Evolutionary conservation across 2,329 filamentous ascomycete genomes (phyloP).

Genomic region (Xylaria sp.): DNA sequence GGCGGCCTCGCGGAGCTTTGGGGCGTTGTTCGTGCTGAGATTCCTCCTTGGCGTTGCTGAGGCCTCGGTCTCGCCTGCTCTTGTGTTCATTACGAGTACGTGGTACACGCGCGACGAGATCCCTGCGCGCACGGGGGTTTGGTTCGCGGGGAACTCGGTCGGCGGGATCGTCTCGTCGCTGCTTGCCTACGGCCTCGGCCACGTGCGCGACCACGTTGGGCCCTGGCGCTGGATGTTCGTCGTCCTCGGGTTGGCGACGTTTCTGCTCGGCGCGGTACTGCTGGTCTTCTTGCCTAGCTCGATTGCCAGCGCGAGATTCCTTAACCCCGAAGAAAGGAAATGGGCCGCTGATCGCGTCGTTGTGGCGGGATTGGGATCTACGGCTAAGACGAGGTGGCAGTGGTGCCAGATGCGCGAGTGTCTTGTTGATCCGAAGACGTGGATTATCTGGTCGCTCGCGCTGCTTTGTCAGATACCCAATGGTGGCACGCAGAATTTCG

Average conservation of each 20-base stretch:
- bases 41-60: conserved; percentile 67
- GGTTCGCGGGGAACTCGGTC: conserved; percentile 64
- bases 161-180: conserved; percentile 61
- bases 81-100: conserved; percentile 66
- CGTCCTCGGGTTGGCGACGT: conserved; percentile 62
- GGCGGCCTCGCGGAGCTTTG: conserved; percentile 60
- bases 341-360: conserved; percentile 60
- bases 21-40: conserved; percentile 61
- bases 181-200: conserved; percentile 66
- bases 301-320: conserved; percentile 67
- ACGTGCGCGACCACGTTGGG: conserved; percentile 58
- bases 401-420: conserved; percentile 65
- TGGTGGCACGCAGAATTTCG: conserved; percentile 69
- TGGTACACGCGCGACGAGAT: conserved; percentile 69
- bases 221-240: conserved; percentile 71
- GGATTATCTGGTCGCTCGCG: conserved; percentile 66
- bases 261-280: conserved; percentile 62
- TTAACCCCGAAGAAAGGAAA: conserved; percentile 63
- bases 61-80: conserved; percentile 64
- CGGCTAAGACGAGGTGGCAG: conserved; percentile 60
- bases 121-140: conserved; percentile 64
- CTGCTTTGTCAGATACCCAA: conserved; percentile 69
- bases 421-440: conserved; percentile 68
- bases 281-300: conserved; percentile 62
- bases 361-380: conserved; percentile 63